These are phyloP conservation scores for Euphorbia tirucalli DNA, from an alignment of 345 rosid genomes.

Conservation along the genomic window DNA sequence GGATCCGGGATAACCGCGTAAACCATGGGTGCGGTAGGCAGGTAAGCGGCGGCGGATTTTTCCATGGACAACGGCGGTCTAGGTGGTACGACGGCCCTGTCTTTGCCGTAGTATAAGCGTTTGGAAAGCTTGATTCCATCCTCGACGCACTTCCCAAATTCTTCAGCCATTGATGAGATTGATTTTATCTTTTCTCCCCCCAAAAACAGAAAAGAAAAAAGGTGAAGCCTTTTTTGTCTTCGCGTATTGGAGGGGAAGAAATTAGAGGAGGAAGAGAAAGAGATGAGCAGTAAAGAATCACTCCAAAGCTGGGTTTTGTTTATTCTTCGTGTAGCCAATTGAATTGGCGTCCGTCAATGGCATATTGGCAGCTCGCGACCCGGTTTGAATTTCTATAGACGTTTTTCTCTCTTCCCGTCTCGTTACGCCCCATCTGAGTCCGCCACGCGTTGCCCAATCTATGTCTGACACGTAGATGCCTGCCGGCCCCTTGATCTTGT, in stretches of 20 bases:
- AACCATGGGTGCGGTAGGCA: conserved; percentile 78
- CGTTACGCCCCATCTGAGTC: background rate
- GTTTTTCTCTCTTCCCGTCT: background rate
- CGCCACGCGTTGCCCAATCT: background rate
- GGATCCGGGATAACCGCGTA: conserved; percentile 85
- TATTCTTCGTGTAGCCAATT: background rate
- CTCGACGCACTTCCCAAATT: conserved; percentile 69
- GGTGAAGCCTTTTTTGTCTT: conserved; percentile 3
- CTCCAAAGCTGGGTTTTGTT: conserved; percentile 24
- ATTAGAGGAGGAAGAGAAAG: background rate
- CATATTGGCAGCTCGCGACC: too few species aligned
- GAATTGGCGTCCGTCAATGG: conserved; percentile 7
- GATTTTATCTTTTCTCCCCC: background rate
- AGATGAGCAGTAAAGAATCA: conserved; percentile 19
- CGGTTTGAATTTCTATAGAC: background rate
- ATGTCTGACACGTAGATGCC: conserved; percentile 1
- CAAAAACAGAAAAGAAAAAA: background rate
- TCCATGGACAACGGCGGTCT: conserved; percentile 58
- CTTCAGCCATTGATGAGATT: conserved; percentile 63
- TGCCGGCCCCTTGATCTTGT: too few species aligned
- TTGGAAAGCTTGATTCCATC: conserved; percentile 77
- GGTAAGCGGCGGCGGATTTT: conserved; percentile 34
- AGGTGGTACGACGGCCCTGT: conserved; percentile 68
- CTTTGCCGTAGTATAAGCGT: conserved; percentile 78
- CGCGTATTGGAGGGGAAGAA: background rate